Conservation (phyloP, 108 stramenopile genomes). For the Pinguiococcus pyrenoidosus region DNA sequence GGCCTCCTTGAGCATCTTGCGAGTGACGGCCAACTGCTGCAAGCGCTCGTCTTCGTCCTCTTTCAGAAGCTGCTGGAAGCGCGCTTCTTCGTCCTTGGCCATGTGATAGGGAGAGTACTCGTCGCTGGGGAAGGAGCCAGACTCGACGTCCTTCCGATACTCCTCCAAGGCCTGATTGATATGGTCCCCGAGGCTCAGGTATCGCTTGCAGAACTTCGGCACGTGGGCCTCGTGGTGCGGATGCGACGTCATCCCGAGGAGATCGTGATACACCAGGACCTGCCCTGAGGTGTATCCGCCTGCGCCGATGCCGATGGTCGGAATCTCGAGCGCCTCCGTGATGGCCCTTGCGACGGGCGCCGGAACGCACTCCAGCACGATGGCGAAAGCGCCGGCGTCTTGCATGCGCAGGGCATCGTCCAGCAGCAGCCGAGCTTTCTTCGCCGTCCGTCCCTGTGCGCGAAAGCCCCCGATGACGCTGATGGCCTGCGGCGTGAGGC, state of each 20-base stretch:
- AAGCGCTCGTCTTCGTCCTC: too few species aligned
- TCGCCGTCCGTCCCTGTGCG: constrained; percentile 87
- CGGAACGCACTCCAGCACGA: constrained; percentile 95
- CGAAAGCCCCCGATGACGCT: constrained; percentile 88
- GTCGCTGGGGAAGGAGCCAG: constrained; percentile 67
- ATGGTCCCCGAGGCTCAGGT: constrained; percentile 71
- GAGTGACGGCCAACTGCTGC: too few species aligned
- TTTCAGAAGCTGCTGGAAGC: constrained; percentile 18
- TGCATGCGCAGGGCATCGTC: constrained; percentile 72
- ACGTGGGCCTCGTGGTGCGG: constrained; percentile 92
- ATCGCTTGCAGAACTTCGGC: constrained; percentile 92
- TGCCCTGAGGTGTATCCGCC: constrained; percentile 60
- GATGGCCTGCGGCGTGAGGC: constrained; percentile 90
- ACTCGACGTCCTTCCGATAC: constrained; percentile 82
- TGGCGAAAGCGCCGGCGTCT: constrained; percentile 82
- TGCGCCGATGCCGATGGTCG: constrained; percentile 97
- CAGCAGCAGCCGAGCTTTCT: constrained; percentile 52
- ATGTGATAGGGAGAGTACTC: constrained; percentile 76
- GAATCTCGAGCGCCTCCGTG: constrained; percentile 82
- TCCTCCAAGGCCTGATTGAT: constrained; percentile 68
- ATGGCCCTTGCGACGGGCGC: constrained; percentile 72
- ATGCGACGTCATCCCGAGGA: constrained; percentile 88
- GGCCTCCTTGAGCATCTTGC: too few species aligned
- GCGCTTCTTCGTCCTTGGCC: constrained; percentile 14
- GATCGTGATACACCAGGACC: constrained; percentile 91